Conservation (phyloP, 192 early-diverging fungal species). For the Coemansia sp. region DNA sequence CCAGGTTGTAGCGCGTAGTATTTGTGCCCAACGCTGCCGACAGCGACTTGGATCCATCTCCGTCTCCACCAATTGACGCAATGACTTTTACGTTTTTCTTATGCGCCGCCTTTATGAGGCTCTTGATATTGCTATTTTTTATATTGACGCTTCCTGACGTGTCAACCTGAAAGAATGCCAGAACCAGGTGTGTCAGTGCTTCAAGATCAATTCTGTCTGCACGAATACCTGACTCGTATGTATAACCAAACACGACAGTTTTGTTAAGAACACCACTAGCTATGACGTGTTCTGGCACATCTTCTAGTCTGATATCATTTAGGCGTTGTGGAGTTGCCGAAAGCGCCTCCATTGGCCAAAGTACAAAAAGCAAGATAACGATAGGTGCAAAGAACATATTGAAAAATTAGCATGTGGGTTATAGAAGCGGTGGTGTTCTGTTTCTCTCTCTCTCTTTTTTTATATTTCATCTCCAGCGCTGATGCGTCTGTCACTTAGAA, state of each 20-base stretch:
- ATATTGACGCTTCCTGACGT: slow-evolving; percentile 17
- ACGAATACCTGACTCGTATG: slow-evolving; percentile 27
- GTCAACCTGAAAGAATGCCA: slow-evolving; percentile 57
- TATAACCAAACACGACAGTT: slow-evolving; percentile 45
- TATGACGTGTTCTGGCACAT: slow-evolving; percentile 29
- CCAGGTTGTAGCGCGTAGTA: slow-evolving; percentile 32
- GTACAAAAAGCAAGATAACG: too few species aligned
- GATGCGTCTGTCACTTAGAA: too few species aligned
- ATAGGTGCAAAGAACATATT: too few species aligned
- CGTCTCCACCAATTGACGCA: slow-evolving; percentile 68
- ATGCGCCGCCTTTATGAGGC: slow-evolving; percentile 31
- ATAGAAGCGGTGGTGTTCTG: too few species aligned
- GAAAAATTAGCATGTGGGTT: too few species aligned
- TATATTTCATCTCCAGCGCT: too few species aligned
- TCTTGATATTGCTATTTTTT: slow-evolving; percentile 8
- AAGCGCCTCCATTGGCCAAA: too few species aligned
- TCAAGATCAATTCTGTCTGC: slow-evolving; percentile 45
- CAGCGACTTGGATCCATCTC: slow-evolving; percentile 62
- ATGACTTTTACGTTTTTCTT: slow-evolving; percentile 55
- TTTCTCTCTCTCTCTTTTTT: too few species aligned
- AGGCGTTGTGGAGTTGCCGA: too few species aligned
- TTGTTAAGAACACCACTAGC: slow-evolving; percentile 38
- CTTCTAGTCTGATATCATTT: slow-evolving; percentile 9
- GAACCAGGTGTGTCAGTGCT: slow-evolving; percentile 60
- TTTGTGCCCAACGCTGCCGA: slow-evolving; percentile 52